Conservation (phyloP, 2,329 filamentous ascomycete genomes). For the Acrodontium crateriforme region DNA sequence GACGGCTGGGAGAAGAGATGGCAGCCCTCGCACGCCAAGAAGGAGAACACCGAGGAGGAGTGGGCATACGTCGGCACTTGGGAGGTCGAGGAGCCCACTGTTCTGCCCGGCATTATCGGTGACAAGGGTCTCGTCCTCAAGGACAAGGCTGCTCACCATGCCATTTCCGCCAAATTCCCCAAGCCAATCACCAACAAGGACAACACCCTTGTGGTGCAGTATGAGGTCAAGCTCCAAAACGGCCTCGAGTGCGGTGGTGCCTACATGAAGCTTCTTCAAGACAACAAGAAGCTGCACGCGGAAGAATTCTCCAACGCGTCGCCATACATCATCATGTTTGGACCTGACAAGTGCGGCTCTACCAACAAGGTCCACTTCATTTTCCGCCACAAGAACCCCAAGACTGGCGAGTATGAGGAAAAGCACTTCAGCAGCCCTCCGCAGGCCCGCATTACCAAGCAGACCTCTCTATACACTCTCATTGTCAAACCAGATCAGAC, state of each 20-base stretch:
- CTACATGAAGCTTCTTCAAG: conserved; percentile 96
- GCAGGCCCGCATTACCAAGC: conserved; percentile 77
- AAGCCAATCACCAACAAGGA: conserved; percentile 95
- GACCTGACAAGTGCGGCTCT: conserved; percentile 95
- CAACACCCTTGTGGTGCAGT: conserved; percentile 94
- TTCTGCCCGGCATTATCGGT: conserved; percentile 83
- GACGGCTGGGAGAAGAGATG: conserved; percentile 85
- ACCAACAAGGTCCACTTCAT: conserved; percentile 98
- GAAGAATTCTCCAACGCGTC: conserved; percentile 97
- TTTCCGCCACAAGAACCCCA: conserved; percentile 99
- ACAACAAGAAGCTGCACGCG: conserved; percentile 91
- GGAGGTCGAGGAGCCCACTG: conserved; percentile 84
- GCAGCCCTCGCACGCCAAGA: conserved; percentile 94
- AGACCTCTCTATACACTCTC: conserved; percentile 87
- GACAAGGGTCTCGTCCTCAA: conserved; percentile 97
- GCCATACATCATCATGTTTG: conserved; percentile 99
- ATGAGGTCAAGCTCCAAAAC: conserved; percentile 97
- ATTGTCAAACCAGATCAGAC: conserved; percentile 95
- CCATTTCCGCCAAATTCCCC: conserved; percentile 97
- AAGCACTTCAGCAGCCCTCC: conserved; percentile 87
- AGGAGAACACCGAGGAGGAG: conserved; percentile 74
- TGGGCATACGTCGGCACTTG: conserved; percentile 97
- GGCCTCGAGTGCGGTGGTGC: conserved; percentile 95
- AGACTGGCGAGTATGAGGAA: conserved; percentile 99
- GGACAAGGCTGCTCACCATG: conserved; percentile 94